Evolutionary conservation across 225 moss, liverwort and hornwort genomes (phyloP), one percentile per base, ranked within the genome.

Genomic region (Antitrichia curtipendula): DNA sequence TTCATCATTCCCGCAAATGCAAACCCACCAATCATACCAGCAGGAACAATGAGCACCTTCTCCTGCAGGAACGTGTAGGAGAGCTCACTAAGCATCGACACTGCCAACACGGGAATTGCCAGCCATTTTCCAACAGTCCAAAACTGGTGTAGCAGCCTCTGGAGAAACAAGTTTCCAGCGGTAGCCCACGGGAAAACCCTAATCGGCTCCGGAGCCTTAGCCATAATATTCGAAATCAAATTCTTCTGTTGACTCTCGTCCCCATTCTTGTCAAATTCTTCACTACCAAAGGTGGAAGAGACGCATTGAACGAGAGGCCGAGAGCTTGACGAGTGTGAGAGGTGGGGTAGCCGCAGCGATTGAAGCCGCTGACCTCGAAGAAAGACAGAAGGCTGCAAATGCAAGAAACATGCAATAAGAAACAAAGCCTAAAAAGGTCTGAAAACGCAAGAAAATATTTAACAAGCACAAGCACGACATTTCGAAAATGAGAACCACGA

Each of bases 31-130:
- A 93, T 66, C 88, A 95, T 81, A 36, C 87, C 90, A 63, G 79
- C 89, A 40, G 89, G 91, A 63, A 95, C 89, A n/a, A 93, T 86
- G 38, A 95, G 58, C 50, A 91, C 85, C 66, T 83, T 91, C 79
- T 91, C 88, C 71, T 95, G 92, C 80, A 92, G 9, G 31, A 95
- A 76, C 12, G 95, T 89, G 88, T 93, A 93, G 12, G 93, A 88
- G 68, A 95, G 54, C 90, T 94, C 95, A 58, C 92, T 93, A 57
- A 95, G 87, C 90, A 93, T 92, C 34, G 95, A 95, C 89, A 90
- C 91, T 56, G 86, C 91, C 88, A 95, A 81, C 82, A 93, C 88
- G 5, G 95, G 95, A 47, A 95, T 81, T 24, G 88, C 92, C 89
- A 93, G 40, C 95, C 95, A 94, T 36, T 93, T 93, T 13, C 92